Percentiles rank a stretch among this genome's conserved stretches.
Evolutionary conservation across 140 eudicot species (phyloP).

Genomic region (Anethum foeniculum): DNA sequence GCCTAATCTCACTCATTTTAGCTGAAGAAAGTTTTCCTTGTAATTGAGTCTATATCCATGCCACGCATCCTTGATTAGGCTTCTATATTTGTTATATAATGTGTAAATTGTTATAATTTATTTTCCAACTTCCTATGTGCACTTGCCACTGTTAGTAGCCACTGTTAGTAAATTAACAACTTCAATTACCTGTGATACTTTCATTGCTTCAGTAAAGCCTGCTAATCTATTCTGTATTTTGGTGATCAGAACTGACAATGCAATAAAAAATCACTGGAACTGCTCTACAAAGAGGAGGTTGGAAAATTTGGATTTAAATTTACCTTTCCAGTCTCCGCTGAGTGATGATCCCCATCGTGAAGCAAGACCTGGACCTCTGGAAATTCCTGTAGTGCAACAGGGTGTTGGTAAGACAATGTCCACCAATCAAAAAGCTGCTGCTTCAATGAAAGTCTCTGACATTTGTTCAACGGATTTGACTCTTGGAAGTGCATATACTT

Average conservation of each 20-base stretch:
- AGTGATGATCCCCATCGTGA: conserved; percentile 15
- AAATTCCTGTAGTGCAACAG: not conserved
- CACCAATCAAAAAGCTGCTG: conserved; percentile 7
- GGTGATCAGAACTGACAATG: conserved; percentile 76
- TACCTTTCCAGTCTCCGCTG: conserved; percentile 28
- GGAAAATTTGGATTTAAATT: conserved; percentile 31
- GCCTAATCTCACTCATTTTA: not conserved
- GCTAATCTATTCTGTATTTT: conserved; percentile 8
- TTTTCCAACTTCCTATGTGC: not conserved
- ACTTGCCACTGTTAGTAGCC: not conserved
- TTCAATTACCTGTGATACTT: not conserved
- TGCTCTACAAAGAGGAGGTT: conserved; percentile 50
- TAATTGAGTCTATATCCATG: not conserved
- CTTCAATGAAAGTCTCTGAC: conserved; percentile 10
- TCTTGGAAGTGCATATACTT: conserved; percentile 34
- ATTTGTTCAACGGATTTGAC: conserved; percentile 48
- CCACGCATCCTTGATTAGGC: not conserved
- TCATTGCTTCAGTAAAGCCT: not conserved
- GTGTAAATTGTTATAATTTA: not conserved
- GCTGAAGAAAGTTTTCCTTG: not conserved
- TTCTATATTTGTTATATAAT: not conserved
- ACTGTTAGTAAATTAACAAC: not conserved
- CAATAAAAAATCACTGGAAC: conserved; percentile 92
- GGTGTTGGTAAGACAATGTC: conserved; percentile 1
- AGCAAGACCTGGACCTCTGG: conserved; percentile 9